Evolutionary conservation across 1,284 basidiomycete species (phyloP).

Genomic region (Tilletia caries): DNA sequence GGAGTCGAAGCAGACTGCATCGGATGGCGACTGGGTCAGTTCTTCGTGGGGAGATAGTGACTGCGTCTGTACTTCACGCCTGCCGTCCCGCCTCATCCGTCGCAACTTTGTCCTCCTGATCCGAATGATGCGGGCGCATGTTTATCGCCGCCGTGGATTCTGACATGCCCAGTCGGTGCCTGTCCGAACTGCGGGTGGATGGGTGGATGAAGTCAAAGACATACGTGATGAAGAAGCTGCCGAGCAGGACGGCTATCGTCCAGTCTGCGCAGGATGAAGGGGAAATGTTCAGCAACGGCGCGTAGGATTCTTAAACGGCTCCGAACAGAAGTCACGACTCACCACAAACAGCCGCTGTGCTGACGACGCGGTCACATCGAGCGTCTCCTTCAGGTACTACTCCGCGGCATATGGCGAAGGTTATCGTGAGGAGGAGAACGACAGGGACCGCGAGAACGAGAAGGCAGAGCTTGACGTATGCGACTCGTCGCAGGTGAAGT

Average conservation of each 20-base stretch:
- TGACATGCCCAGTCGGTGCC: not conserved
- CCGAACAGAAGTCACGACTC: not conserved
- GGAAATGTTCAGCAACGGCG: not conserved
- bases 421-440: constrained; percentile 57
- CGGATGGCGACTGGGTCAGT: no score
- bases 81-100: not conserved
- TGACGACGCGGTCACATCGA: constrained; percentile 56
- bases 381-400: constrained; percentile 29
- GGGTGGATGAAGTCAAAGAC: constrained; percentile 51
- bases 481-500: constrained; percentile 30
- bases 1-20: no score
- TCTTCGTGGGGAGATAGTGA: no score
- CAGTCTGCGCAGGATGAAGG: constrained; percentile 22
- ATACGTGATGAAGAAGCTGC: constrained; percentile 54
- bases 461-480: constrained; percentile 56
- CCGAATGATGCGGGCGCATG: not conserved
- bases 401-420: constrained; percentile 52
- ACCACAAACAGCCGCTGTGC: constrained; percentile 54
- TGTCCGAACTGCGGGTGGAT: not conserved
- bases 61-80: no score
- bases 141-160: not conserved
- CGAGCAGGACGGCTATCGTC: constrained; percentile 53
- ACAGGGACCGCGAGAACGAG: constrained; percentile 55
- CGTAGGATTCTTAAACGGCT: no score
- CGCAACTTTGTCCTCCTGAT: not conserved